Evolutionary conservation across 768 basidiomycete species (phyloP), one percentile per base, ranked within the genome.

Genomic region (Naganishia antarctica): DNA sequence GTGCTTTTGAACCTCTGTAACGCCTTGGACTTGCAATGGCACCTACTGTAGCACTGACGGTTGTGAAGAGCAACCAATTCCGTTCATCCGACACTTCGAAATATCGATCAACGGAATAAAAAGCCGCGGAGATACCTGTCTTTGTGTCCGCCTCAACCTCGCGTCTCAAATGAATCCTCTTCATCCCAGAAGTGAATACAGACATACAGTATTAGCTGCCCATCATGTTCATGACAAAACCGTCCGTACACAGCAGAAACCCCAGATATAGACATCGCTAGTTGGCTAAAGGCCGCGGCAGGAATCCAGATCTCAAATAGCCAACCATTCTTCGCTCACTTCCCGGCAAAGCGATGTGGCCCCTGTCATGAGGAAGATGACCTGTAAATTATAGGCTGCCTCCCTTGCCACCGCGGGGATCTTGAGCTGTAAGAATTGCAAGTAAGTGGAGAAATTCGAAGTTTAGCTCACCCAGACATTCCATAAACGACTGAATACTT

Each of bases 331-430:
- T 43, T 84, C 81, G 70, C 88, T 88, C 53, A 91, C 78, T 0
- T 80, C 80, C 68, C 88, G 83, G 3, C 89, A 90, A 28, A 90
- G 74, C 0, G 84, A 82, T 1, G 82, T 81, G 0, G 88, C 87
- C 1, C 90, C 91, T 2, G 88, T 90, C 59, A 84, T 83, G 7
- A 87, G 84, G 77, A 86, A 92, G 29, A 94, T 87, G 47, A 89
- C 78, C 18, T 88, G 86, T 26, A 97, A 81, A 70, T 96, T 96
- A 77, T 91, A 91, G 0, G 90, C 91, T 8, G 91, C 85, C 72
- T 93, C 90, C 59, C 81, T 81, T 0, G 85, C 84, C 41, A 90
- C 79, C 3, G 82, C 81, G 16, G 76, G 53, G 69, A 57, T 82
- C 81, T 80, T 87, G 75, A 28, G 70, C 50, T 57, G 21, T 12